These are phyloP conservation scores for Colletotrichum agaves DNA, from an alignment of 2,329 filamentous ascomycete species.

Conservation along the genomic window DNA sequence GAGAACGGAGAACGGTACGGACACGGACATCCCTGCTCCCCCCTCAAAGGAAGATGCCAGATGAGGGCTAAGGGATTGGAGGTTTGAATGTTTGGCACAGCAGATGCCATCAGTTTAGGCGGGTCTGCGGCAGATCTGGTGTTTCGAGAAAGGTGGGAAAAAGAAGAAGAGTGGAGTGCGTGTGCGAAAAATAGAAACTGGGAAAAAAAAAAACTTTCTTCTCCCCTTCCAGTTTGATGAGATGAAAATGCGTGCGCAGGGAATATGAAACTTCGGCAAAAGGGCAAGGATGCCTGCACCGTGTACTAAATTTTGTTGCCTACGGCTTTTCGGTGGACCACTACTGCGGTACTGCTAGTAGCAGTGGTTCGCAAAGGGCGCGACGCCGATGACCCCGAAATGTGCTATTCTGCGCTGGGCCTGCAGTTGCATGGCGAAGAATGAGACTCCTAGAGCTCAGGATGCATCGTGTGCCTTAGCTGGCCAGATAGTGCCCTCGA, in stretches of 20 bases:
- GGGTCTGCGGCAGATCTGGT: slow-evolving; percentile 33
- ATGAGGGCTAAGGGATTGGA: neutral
- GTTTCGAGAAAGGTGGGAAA: slow-evolving; percentile 32
- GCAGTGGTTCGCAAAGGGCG: too few species aligned
- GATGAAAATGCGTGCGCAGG: slow-evolving; percentile 30
- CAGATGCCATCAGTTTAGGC: slow-evolving; percentile 14
- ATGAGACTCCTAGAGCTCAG: too few species aligned
- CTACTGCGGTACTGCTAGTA: neutral
- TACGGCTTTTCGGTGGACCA: neutral
- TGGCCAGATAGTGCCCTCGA: too few species aligned
- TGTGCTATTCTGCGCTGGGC: too few species aligned
- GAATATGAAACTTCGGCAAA: slow-evolving; percentile 35
- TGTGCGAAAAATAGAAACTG: slow-evolving; percentile 31
- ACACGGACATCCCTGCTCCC: slow-evolving; percentile 7
- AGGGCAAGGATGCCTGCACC: slow-evolving; percentile 4
- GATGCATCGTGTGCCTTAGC: too few species aligned
- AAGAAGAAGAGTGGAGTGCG: slow-evolving; percentile 13
- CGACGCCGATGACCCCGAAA: too few species aligned
- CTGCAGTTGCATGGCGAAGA: too few species aligned
- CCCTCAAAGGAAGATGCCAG: slow-evolving; percentile 1
- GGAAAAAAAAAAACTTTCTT: neutral
- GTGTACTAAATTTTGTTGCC: neutral
- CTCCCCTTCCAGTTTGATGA: slow-evolving; percentile 12
- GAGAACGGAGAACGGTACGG: neutral
- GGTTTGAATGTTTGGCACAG: neutral